phyloP scores from a whole-genome alignment of 768 basidiomycete genomes.

The Leccinum longicurvipes region DNA sequence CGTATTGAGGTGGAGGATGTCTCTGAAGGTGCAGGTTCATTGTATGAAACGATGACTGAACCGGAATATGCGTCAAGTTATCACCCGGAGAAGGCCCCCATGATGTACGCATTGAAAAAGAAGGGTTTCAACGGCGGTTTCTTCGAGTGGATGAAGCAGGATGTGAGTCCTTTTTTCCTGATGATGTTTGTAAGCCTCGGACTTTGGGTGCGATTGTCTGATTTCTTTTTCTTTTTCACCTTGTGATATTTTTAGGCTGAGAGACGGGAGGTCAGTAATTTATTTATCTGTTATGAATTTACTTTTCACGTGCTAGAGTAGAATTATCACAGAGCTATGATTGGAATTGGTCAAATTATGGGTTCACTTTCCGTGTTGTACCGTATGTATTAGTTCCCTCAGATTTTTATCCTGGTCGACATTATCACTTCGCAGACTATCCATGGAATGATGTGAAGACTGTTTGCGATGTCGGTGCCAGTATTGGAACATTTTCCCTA shows the following conservation, averaged over 20 bases:
- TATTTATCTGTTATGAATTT: not conserved
- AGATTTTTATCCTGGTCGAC: not conserved
- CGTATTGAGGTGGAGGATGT: not conserved
- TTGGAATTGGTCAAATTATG: conserved; percentile 18
- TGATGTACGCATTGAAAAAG: conserved; percentile 19
- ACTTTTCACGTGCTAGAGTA: conserved; percentile 5
- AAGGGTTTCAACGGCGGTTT: conserved; percentile 14
- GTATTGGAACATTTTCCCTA: conserved; percentile 28
- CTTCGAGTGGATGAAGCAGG: conserved; percentile 23
- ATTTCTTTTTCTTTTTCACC: not conserved
- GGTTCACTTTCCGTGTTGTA: conserved; percentile 24
- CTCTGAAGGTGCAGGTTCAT: not conserved
- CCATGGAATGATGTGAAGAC: conserved; percentile 25
- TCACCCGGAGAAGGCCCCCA: conserved; percentile 11
- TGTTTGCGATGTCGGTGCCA: conserved; percentile 30
- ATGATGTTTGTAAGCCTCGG: not conserved
- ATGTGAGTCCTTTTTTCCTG: conserved; percentile 13
- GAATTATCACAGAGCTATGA: conserved; percentile 25
- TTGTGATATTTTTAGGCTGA: conserved; percentile 6
- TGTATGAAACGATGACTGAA: not conserved
- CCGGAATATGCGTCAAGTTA: not conserved
- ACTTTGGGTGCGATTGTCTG: not conserved
- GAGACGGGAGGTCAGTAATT: conserved; percentile 11
- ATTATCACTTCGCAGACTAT: conserved; percentile 12
- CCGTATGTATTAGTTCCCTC: conserved; percentile 10